Base-by-base conservation (phyloP, 495 filamentous ascomycete species). In the Margaritispora aquatica region DNA sequence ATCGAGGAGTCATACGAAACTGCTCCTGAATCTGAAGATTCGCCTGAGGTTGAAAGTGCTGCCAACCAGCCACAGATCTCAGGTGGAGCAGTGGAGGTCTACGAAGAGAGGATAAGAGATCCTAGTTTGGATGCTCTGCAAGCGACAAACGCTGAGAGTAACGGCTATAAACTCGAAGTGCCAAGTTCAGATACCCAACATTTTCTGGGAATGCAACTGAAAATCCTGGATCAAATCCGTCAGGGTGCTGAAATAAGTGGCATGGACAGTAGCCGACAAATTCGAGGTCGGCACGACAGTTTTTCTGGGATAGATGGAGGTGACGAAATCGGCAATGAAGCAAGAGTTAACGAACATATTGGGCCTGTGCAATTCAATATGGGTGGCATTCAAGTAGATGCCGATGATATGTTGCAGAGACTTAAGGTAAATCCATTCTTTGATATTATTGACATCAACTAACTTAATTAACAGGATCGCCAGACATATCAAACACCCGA, bases 331-430 rank as follows among this genome's bases (percentile, higher is more conserved):
- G 48, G n/a, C 47, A 69, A 80, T 46, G 70, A 84, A 66, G 81
- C 83, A 38, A 77, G 79, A 57, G 87, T 95, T 49, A 87, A 85
- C 65, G 90, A 96, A 67, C 90, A 96, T 62, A 96, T 96, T 60
- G 93, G 93, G 0, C 92, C 92, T 2, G 91, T 96, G 59, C 92
- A 97, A 65, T 96, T 96, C 72, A 97, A 97, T 67, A 90, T 96
- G 80, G 93, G 92, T 21, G 93, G 93, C 57, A 96, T 97, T 56
- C 92, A 97, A 68, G 90, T 97, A 9, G 91, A 97, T 73, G 92
- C 92, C 9, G 93, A 97, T 66, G 94, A 96, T 62, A 94, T 96
- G 88, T 71, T 96, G 51, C 88, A 92, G 69, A 84, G 88, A 68
- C 77, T 96, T 48, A 90, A 90, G 82, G 91, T 94, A 74, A 64